A percentile compares a stretch with the other conserved stretches of the same genome.
Conservation (phyloP, 2,329 filamentous ascomycete species). For the Arthrobotrys conoides region DNA sequence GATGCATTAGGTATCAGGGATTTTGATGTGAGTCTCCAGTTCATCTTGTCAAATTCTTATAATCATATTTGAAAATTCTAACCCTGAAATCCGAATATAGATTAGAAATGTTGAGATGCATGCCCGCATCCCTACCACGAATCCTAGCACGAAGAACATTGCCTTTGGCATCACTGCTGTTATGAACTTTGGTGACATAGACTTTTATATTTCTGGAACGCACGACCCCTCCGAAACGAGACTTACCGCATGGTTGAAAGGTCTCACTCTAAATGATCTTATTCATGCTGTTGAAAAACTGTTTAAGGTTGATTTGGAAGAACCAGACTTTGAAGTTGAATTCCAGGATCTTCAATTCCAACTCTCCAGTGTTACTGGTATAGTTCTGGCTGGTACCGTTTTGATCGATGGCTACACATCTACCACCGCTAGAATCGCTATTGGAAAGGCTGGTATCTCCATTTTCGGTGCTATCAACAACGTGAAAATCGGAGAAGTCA, state of each 20-base stretch:
- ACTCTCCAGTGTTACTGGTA: slow-evolving; percentile 16
- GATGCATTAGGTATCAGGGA: slow-evolving; percentile 19
- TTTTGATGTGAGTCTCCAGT: slow-evolving; percentile 18
- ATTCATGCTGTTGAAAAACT: slow-evolving; percentile 17
- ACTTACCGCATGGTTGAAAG: slow-evolving; percentile 11
- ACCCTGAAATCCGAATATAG: not conserved
- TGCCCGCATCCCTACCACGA: slow-evolving; percentile 7
- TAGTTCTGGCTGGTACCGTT: slow-evolving; percentile 13
- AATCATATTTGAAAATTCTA: too few species aligned
- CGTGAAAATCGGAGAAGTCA: slow-evolving; percentile 18
- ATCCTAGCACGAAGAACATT: slow-evolving; percentile 20
- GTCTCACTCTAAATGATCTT: slow-evolving; percentile 6
- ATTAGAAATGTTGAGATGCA: slow-evolving; percentile 21
- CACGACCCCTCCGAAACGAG: slow-evolving; percentile 5
- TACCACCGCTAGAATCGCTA: slow-evolving; percentile 11
- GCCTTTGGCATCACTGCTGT: slow-evolving; percentile 8
- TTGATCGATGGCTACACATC: slow-evolving; percentile 16
- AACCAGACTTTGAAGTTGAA: slow-evolving; percentile 19
- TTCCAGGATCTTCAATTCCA: slow-evolving; percentile 14
- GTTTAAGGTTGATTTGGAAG: slow-evolving; percentile 14
- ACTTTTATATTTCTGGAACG: slow-evolving; percentile 14
- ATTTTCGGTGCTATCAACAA: slow-evolving; percentile 17
- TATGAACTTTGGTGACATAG: slow-evolving; percentile 18
- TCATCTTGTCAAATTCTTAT: not conserved
- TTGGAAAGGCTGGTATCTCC: slow-evolving; percentile 14